Evolutionary conservation across 345 rosid species (phyloP).

Genomic region (Schrenkiella parvula): DNA sequence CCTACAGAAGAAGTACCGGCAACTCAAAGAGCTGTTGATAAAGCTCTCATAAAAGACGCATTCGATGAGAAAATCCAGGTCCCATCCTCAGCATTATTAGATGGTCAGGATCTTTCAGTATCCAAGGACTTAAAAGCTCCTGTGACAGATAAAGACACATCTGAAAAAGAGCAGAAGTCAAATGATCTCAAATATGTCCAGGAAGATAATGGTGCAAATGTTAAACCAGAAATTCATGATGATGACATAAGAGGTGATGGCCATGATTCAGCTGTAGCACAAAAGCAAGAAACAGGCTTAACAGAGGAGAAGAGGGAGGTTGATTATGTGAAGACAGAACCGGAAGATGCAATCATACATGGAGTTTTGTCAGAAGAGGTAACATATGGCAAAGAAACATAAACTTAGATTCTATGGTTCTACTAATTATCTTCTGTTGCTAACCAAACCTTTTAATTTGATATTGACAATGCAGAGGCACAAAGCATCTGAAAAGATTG

Average conservation of each 20-base stretch:
- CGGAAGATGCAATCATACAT: conserved; percentile 20
- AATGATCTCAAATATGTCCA: not conserved
- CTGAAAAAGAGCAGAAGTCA: not conserved
- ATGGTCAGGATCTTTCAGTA: too few relatives aligned
- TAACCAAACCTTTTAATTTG: not conserved
- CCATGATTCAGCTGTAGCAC: not conserved
- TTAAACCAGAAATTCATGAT: not conserved
- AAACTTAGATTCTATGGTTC: not conserved
- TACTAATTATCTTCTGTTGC: not conserved
- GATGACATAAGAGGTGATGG: not conserved
- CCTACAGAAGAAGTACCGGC: not conserved
- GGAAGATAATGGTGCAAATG: not conserved
- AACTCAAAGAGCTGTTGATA: not conserved
- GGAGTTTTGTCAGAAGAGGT: conserved; percentile 22
- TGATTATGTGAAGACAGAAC: conserved; percentile 15
- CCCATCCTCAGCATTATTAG: too few relatives aligned
- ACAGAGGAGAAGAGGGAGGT: conserved; percentile 22
- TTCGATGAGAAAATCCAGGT: conserved; percentile 17
- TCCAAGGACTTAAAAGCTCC: not conserved
- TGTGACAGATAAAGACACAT: not conserved
- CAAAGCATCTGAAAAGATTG: conserved; percentile 22
- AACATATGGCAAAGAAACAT: conserved; percentile 23
- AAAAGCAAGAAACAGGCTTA: conserved; percentile 13
- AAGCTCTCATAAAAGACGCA: conserved; percentile 16
- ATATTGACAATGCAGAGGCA: conserved; percentile 31